Evolutionary conservation across 2,329 filamentous ascomycete species (phyloP).

Genomic region (Colletotrichum coccodes): DNA sequence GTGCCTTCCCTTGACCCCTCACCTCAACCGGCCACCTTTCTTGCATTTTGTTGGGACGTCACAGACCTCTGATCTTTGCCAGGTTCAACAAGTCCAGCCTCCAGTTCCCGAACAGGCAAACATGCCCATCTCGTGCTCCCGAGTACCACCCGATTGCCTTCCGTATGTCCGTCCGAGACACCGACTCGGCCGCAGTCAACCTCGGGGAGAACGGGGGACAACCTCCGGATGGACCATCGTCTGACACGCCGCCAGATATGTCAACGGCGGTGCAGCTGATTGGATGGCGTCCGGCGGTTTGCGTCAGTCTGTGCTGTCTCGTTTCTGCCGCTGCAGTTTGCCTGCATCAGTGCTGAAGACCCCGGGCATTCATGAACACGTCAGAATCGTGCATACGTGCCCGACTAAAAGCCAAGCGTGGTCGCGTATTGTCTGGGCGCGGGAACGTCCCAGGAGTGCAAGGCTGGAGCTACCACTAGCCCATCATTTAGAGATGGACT

Average conservation of each 20-base stretch:
- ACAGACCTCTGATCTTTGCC: neutral
- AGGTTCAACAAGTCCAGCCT: conserved; percentile 18
- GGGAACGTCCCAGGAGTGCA: neutral
- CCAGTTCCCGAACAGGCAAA: neutral
- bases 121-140: neutral
- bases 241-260: neutral
- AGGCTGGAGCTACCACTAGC: neutral
- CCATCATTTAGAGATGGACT: neutral
- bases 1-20: conserved; percentile 12
- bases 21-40: conserved; percentile 21
- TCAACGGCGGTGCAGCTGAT: conserved; percentile 5
- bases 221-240: neutral
- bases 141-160: neutral
- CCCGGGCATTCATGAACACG: conserved; percentile 5
- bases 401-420: neutral
- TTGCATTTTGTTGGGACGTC: conserved; percentile 32
- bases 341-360: conserved; percentile 5
- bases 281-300: neutral
- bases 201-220: neutral
- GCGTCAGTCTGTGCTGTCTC: conserved; percentile 8
- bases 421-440: neutral
- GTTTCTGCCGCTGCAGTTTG: neutral
- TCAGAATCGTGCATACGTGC: neutral
- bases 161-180: neutral
- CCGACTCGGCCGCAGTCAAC: neutral